Conservation (phyloP, 2,329 filamentous ascomycete genomes). For the Camillea tinctor region DNA sequence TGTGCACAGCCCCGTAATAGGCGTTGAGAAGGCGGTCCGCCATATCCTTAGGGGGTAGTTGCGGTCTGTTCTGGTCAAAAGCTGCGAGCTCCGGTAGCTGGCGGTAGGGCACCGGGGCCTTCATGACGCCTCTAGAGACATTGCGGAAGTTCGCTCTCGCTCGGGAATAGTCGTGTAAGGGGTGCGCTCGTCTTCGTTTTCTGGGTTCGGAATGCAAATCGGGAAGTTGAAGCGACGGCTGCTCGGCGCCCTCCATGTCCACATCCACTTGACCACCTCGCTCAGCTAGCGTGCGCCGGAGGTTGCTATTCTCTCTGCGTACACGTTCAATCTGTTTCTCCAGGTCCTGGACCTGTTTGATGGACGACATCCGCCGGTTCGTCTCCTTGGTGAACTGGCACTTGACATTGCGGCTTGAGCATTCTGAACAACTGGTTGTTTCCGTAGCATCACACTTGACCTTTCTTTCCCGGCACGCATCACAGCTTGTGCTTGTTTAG, state of each 20-base stretch:
- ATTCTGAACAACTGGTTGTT: slow-evolving; percentile 94
- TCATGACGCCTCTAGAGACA: slow-evolving; percentile 77
- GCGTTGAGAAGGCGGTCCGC: slow-evolving; percentile 71
- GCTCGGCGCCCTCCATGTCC: slow-evolving; percentile 46
- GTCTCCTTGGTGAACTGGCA: slow-evolving; percentile 99
- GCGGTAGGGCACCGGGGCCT: slow-evolving; percentile 69
- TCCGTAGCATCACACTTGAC: slow-evolving; percentile 95
- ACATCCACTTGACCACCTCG: slow-evolving; percentile 50
- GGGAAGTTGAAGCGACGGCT: slow-evolving; percentile 57
- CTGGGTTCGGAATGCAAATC: slow-evolving; percentile 65
- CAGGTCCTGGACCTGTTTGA: slow-evolving; percentile 97
- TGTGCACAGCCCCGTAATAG: slow-evolving; percentile 76
- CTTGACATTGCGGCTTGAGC: slow-evolving; percentile 92
- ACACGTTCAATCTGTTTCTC: slow-evolving; percentile 85
- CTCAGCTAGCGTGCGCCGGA: slow-evolving; percentile 63
- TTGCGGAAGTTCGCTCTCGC: slow-evolving; percentile 71
- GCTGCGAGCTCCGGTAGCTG: slow-evolving; percentile 43
- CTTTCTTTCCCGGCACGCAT: slow-evolving; percentile 87
- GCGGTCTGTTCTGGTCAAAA: slow-evolving; percentile 56
- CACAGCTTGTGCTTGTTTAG: slow-evolving; percentile 57
- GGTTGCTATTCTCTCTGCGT: slow-evolving; percentile 73
- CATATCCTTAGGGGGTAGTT: slow-evolving; percentile 67
- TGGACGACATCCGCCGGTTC: slow-evolving; percentile 96
- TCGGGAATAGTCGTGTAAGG: slow-evolving; percentile 67
- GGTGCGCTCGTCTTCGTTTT: slow-evolving; percentile 58